phyloP scores from a whole-genome alignment of 176 grass and related monocot species.

The Avena eriantha region DNA sequence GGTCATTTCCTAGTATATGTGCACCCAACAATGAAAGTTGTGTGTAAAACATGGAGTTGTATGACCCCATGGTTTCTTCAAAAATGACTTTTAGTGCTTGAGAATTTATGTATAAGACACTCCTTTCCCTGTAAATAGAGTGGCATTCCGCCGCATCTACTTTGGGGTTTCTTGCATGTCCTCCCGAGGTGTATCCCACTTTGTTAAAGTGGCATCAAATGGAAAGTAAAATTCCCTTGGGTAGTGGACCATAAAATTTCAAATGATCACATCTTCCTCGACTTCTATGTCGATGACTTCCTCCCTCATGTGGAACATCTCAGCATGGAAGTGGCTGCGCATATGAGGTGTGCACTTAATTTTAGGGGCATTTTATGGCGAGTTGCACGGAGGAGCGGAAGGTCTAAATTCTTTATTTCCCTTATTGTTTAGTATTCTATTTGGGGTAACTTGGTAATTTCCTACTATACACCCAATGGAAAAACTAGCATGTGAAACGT shows the following conservation, averaged over 20 bases:
- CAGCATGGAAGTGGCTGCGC: too few relatives aligned
- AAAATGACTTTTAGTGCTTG: too few relatives aligned
- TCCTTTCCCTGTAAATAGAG: neutral
- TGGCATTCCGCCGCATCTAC: too few relatives aligned
- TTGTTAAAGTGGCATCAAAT: neutral
- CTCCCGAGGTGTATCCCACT: too few relatives aligned
- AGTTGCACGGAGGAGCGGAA: neutral
- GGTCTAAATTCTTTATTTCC: neutral
- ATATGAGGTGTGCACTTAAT: too few relatives aligned
- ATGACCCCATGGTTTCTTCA: too few relatives aligned
- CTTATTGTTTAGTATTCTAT: neutral
- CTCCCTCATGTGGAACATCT: neutral
- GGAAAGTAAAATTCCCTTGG: neutral
- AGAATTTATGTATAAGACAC: too few relatives aligned
- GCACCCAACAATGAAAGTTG: too few relatives aligned
- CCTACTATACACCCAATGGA: neutral
- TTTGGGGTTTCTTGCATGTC: too few relatives aligned
- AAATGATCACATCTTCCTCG: neutral
- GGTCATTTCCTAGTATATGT: neutral
- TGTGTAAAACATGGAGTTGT: too few relatives aligned
- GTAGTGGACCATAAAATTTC: neutral
- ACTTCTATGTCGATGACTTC: neutral
- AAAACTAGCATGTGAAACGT: too few relatives aligned
- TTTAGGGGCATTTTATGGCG: neutral
- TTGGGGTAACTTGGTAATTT: neutral